phyloP scores from a whole-genome alignment of 2,329 filamentous ascomycete genomes.

The Graphiopsis chlorocephala region DNA sequence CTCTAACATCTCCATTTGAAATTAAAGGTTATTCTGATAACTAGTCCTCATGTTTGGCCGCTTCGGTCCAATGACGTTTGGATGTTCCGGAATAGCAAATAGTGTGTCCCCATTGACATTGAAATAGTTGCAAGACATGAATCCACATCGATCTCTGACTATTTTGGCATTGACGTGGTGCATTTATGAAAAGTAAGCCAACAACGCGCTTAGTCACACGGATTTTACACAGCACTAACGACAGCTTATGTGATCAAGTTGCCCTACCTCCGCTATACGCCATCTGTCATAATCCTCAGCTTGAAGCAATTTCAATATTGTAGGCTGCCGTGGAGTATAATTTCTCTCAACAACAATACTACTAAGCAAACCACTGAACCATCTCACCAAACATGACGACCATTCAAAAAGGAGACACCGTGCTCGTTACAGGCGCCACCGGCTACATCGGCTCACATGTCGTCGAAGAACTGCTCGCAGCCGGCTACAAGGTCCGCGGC shows the following conservation, averaged over 20 bases:
- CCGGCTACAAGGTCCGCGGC: slow-evolving; percentile 31
- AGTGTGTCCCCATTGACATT: background rate
- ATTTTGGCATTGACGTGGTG: background rate
- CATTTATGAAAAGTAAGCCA: background rate
- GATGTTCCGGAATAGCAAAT: background rate
- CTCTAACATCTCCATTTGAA: background rate
- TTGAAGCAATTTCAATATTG: too few species aligned
- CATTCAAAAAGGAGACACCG: slow-evolving; percentile 24
- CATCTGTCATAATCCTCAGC: background rate
- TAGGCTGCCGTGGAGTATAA: background rate
- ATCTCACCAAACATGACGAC: slow-evolving; percentile 9
- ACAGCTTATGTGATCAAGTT: background rate
- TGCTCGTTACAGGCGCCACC: slow-evolving; percentile 32
- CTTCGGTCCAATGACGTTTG: background rate
- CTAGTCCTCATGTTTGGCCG: background rate
- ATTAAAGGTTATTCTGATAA: background rate
- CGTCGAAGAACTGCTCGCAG: slow-evolving; percentile 25
- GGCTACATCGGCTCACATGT: slow-evolving; percentile 31
- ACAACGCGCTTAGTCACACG: background rate
- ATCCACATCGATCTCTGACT: background rate
- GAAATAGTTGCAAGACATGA: background rate
- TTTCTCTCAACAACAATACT: background rate
- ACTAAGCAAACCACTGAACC: background rate
- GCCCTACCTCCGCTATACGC: background rate
- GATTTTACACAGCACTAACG: background rate